phyloP scores from a whole-genome alignment of 2,329 filamentous ascomycete genomes.

The Pseudocercospora pini-densiflorae region DNA sequence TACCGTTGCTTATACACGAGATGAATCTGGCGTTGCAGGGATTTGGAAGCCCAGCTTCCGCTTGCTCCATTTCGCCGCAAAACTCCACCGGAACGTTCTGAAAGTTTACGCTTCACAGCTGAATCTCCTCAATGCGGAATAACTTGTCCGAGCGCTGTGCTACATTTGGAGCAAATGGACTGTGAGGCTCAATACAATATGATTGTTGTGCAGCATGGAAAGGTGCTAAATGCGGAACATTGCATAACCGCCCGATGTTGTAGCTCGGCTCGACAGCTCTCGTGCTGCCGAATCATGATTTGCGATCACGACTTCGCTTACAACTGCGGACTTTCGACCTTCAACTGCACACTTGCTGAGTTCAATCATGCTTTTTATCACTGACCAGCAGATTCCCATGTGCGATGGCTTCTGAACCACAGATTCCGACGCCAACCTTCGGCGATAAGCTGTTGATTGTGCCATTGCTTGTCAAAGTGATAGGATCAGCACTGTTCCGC shows the following conservation, averaged over 20 bases:
- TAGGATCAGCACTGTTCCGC: slow-evolving; percentile 39
- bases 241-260: neutral
- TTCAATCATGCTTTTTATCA: neutral
- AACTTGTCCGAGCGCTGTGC: neutral
- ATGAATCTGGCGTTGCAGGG: neutral
- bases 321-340: neutral
- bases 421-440: neutral
- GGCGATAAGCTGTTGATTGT: slow-evolving; percentile 25
- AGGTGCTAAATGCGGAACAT: neutral
- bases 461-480: slow-evolving; percentile 32
- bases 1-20: neutral
- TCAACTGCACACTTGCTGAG: neutral
- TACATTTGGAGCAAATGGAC: neutral
- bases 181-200: neutral
- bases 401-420: neutral
- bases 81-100: neutral
- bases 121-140: neutral
- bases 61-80: neutral
- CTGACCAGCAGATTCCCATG: neutral
- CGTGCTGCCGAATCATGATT: neutral
- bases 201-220: neutral
- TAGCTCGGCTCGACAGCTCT: neutral
- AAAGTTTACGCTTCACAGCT: neutral
- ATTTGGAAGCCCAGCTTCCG: neutral
- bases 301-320: neutral